These are phyloP conservation scores for Cladosporium sp. DNA, from an alignment of 2,329 filamentous ascomycete genomes.

Conservation along the genomic window DNA sequence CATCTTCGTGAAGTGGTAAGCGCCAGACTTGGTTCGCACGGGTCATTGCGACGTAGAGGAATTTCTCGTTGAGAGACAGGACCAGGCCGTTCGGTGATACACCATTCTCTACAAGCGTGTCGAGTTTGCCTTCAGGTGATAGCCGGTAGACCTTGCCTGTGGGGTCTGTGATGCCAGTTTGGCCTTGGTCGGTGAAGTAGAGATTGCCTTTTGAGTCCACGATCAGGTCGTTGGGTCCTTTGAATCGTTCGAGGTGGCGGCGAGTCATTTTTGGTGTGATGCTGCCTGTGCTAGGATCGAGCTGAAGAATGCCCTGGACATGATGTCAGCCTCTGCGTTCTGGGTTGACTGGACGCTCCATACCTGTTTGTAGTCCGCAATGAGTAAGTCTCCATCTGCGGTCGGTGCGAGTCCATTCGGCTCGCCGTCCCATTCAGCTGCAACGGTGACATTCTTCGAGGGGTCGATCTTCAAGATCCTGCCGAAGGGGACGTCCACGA, in stretches of 20 bases:
- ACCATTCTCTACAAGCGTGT: slow-evolving; percentile 26
- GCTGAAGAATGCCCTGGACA: slow-evolving; percentile 42
- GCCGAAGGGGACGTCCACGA: slow-evolving; percentile 47
- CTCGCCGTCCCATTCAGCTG: slow-evolving; percentile 44
- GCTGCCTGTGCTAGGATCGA: slow-evolving; percentile 37
- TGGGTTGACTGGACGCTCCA: not conserved
- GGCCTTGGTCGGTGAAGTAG: slow-evolving; percentile 51
- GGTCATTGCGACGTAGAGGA: slow-evolving; percentile 46
- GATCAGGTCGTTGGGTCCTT: slow-evolving; percentile 48
- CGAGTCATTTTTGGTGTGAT: slow-evolving; percentile 39
- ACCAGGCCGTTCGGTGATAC: slow-evolving; percentile 15
- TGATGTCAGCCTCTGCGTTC: not conserved
- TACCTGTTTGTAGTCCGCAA: slow-evolving; percentile 50
- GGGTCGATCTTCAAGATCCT: slow-evolving; percentile 41
- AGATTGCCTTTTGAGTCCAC: slow-evolving; percentile 42
- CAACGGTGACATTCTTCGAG: slow-evolving; percentile 36
- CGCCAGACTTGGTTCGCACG: slow-evolving; percentile 47
- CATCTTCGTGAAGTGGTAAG: slow-evolving; percentile 43
- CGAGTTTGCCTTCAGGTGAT: slow-evolving; percentile 40
- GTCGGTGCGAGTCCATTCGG: slow-evolving; percentile 45
- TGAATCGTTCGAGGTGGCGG: slow-evolving; percentile 48
- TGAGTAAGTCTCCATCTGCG: slow-evolving; percentile 39
- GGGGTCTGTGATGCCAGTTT: slow-evolving; percentile 48
- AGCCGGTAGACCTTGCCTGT: slow-evolving; percentile 46
- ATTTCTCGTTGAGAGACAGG: slow-evolving; percentile 38